Evolutionary conservation across 2,329 filamentous ascomycete species (phyloP).

Genomic region (Drechslerella stenobrocha): DNA sequence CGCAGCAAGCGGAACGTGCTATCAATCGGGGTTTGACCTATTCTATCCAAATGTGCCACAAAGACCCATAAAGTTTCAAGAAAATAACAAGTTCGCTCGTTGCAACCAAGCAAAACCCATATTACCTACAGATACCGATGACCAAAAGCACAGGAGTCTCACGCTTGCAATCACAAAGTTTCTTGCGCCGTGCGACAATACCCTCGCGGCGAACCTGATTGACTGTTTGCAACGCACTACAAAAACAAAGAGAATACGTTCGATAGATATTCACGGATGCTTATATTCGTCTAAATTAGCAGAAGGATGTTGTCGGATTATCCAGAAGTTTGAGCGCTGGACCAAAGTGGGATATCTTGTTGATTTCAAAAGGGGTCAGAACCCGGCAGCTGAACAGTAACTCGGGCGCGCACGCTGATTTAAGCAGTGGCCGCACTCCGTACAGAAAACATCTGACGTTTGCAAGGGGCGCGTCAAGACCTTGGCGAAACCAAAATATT

Average conservation of each 20-base stretch:
- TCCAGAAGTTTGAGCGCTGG: background rate
- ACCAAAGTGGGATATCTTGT: background rate
- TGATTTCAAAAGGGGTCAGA: background rate
- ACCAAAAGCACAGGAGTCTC: background rate
- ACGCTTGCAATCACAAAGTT: slow-evolving; percentile 1
- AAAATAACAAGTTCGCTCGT: background rate
- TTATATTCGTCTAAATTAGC: background rate
- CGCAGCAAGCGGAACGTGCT: background rate
- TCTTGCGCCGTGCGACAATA: background rate
- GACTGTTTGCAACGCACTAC: background rate
- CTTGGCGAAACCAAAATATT: background rate
- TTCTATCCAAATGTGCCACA: background rate
- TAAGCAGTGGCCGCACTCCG: background rate
- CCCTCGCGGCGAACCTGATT: background rate
- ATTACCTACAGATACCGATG: background rate
- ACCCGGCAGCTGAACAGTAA: background rate
- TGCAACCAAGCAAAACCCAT: background rate
- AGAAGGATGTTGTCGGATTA: background rate
- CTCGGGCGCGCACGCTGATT: background rate
- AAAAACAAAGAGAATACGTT: background rate
- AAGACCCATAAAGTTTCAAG: background rate
- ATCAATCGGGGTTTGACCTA: background rate
- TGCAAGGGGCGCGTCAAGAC: background rate
- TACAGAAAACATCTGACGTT: background rate
- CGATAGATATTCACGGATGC: background rate